Evolutionary conservation across 257 asterid genomes (phyloP), one percentile per base, ranked within the genome.

Genomic region (Ehretia macrophylla): DNA sequence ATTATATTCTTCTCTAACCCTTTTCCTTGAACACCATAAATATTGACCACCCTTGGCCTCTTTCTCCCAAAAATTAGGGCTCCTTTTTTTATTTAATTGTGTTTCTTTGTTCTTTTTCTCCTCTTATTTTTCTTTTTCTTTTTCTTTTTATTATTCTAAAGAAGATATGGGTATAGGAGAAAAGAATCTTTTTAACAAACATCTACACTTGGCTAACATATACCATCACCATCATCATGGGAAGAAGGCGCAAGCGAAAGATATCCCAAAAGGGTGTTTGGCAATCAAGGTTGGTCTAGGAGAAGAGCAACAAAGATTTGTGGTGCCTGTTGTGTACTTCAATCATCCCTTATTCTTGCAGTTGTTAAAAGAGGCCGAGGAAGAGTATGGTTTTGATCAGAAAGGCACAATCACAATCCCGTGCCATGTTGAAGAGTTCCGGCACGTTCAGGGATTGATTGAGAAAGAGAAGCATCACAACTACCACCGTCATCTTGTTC

Each of bases 311-410:
- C 71, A 71, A 19, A 59, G 69, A 37, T 71, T 78, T 37, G 75
- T 78, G 23, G 62, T 78, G 17, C 84, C 84, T 1, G 74, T 75
- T 5, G 66, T 42, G 1, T 78, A 78, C 32, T 69, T 78, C 52
- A 75, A 68, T 8, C 79, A 78, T 23, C 81, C 84, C 0, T 63
- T 71, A 68, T 78, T 78, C 57, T 18, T 60, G 61, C 74, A 59
- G 23, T 68, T 78, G 38, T 59, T 78, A 23, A 78, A 78, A 56
- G 78, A 64, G 27, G 83, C 80, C 0, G 80, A 77, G 18, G 75
- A 73, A 32, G 83, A 66, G 48, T 77, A 70, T 17, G 83, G 83
- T 11, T 78, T 78, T 61, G 75, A 74, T 32, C 83, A 78, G 13
- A 68, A 74, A 61, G 83, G 80, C n/a, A 62, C 73, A 13, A 74